Base-by-base conservation (phyloP, 768 basidiomycete species). In the Tricholoma furcatifolium region DNA sequence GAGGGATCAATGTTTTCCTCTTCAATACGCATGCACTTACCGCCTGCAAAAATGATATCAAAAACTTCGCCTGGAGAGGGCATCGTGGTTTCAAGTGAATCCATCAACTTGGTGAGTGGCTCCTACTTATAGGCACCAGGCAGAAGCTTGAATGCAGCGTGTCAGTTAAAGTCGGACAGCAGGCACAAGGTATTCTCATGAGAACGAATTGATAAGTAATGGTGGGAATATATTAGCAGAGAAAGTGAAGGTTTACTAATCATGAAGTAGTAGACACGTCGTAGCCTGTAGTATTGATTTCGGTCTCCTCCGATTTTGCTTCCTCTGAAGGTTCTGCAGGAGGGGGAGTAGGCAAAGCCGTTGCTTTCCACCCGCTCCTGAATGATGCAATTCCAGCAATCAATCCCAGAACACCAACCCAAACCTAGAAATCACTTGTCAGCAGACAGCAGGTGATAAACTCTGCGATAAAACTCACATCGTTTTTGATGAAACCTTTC, bases 361-460 rank as follows among this genome's bases (percentile, higher is more conserved):
- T 87, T 2, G 87, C 85, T 52, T 76, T 82, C 88, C 88, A 90
- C 3, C 86, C 86, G 34, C 78, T 80, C 60, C 83, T 71, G 70
- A 88, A 87, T 2, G 85, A 78, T 5, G 80, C 76, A 1, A 85
- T 57, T 10, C 77, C 84, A 17, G 84, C 83, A 44, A 76, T 67
- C 15, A 79, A 61, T 32, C 74, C 71, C 31, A 75, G 73, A 6
- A 72, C 57, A 45, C 70, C 72, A 53, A 75, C 68, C 74, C 75
- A 77, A 18, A 69, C 51, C 76, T 78, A 57, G 21, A 39, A 6
- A 12, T 27, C 38, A 38, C 38, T n/a, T 32, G 10, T 49, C 40
- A 55, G 44, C 34, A 12, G n/a, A 23, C 5, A 18, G 1, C 2
- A 12, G 23, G 34, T 21, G 23, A 4, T 1, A n/a, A 38, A 31